A percentile compares a stretch with the other conserved stretches of the same genome.
These are phyloP conservation scores for Blastocystis sp. DNA, from an alignment of 352 stramenopile genomes.

Conservation along the genomic window DNA sequence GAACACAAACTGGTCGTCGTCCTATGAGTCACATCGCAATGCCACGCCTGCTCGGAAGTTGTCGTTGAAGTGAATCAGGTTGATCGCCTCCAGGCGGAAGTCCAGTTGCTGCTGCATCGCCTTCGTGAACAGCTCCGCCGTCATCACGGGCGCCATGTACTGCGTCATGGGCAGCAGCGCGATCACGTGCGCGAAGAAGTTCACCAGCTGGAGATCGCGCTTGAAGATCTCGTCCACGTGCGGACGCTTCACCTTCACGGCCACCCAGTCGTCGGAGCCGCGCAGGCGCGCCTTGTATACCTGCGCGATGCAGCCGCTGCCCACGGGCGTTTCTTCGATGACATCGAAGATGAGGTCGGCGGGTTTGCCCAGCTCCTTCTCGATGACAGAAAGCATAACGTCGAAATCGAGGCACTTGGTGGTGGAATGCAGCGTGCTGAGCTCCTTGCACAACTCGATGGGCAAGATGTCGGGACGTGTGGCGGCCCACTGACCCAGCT, in stretches of 20 bases:
- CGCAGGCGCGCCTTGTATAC: constrained; percentile 56
- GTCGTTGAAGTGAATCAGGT: constrained; percentile 61
- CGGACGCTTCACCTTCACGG: constrained; percentile 64
- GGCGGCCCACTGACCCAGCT: constrained; percentile 65
- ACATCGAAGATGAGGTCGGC: constrained; percentile 47
- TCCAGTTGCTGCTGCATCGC: constrained; percentile 57
- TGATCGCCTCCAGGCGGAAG: constrained; percentile 58
- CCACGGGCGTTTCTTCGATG: constrained; percentile 40
- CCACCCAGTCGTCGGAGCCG: constrained; percentile 33
- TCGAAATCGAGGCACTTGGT: constrained; percentile 35
- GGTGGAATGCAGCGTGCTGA: constrained; percentile 43
- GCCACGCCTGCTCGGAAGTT: constrained; percentile 50
- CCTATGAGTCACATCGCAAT: not conserved
- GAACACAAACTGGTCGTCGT: constrained; percentile 68
- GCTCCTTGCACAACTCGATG: constrained; percentile 42
- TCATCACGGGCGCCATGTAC: constrained; percentile 2
- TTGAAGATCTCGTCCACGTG: constrained; percentile 20
- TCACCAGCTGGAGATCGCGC: constrained; percentile 43
- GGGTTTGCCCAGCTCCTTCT: constrained; percentile 55
- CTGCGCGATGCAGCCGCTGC: constrained; percentile 68
- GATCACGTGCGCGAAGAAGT: not conserved
- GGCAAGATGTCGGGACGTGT: constrained; percentile 68
- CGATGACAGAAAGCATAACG: constrained; percentile 34
- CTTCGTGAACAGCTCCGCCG: constrained; percentile 42
- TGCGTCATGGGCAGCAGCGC: constrained; percentile 45